A percentile compares a stretch with the other conserved stretches of the same genome.
These are phyloP conservation scores for Mycena olivaceomarginata DNA, from an alignment of 768 basidiomycete species.

Conservation along the genomic window DNA sequence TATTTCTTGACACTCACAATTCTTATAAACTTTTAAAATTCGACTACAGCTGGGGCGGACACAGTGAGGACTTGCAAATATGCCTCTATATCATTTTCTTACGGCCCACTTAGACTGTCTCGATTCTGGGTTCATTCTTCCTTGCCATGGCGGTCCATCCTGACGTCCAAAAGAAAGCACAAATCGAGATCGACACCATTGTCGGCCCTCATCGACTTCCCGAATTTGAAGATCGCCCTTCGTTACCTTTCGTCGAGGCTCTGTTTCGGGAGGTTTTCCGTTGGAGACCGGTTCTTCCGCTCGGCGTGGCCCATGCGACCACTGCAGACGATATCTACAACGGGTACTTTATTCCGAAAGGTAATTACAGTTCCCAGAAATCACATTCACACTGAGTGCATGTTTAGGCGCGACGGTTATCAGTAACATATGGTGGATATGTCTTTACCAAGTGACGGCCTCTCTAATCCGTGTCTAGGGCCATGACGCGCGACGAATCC, in stretches of 20 bases:
- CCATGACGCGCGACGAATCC: slow-evolving; percentile 51
- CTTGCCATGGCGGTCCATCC: slow-evolving; percentile 53
- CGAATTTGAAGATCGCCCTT: slow-evolving; percentile 51
- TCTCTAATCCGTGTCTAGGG: slow-evolving; percentile 17
- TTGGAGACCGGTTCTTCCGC: slow-evolving; percentile 38
- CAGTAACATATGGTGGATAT: slow-evolving; percentile 58
- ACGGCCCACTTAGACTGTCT: slow-evolving; percentile 45
- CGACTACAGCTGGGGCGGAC: slow-evolving; percentile 43
- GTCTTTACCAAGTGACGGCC: not conserved
- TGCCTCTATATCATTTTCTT: not conserved
- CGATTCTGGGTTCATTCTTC: slow-evolving; percentile 49
- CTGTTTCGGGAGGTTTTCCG: slow-evolving; percentile 44
- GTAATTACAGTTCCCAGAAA: slow-evolving; percentile 27
- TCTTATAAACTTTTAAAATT: slow-evolving; percentile 38
- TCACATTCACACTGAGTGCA: not conserved
- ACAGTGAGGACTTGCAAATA: slow-evolving; percentile 35
- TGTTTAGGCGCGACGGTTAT: slow-evolving; percentile 48
- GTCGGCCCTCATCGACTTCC: slow-evolving; percentile 54
- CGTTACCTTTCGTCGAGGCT: slow-evolving; percentile 38
- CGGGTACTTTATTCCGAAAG: slow-evolving; percentile 57
- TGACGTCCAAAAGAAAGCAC: slow-evolving; percentile 49
- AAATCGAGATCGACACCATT: slow-evolving; percentile 52
- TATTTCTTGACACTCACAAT: slow-evolving; percentile 45
- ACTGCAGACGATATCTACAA: slow-evolving; percentile 53
- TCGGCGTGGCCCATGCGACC: slow-evolving; percentile 44